Base-by-base conservation (phyloP, 345 rosid species). In the Sonneratia alba region DNA sequence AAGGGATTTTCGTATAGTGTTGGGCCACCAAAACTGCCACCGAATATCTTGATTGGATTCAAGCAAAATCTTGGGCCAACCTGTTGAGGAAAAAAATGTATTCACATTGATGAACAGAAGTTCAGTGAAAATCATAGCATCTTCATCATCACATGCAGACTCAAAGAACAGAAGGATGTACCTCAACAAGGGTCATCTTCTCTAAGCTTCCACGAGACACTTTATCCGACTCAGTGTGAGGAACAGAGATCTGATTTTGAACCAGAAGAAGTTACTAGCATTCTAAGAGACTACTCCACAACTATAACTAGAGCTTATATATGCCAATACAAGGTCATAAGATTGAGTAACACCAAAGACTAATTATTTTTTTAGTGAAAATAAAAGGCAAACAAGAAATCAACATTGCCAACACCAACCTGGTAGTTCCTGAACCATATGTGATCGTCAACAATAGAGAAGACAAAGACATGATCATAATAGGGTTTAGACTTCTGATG, bases 61-160 rank as follows among this genome's bases (percentile, higher is more conserved):
- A 95, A 81, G 79, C 97, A 92, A 87, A 95, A 95, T 78, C 99
- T 91, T 48, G 99, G 98, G 79, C 99, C 99, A 79, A 90, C 98
- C 99, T 95, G 81, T 49, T 14, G 56, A 36, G 61, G 5, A 18
- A 6, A 9, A 47, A 8, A 47, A 47, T 13, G 51, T 7, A 47
- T 47, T 9, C 51, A 13, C 6, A 13, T 47, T 47, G 51, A 47
- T 47, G 51, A 42, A 63, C 14, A n/a, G 3, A 19, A 22, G 36
- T 27, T 22, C 12, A 61, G 65, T 27, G n/a, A 61, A 27, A 61
- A 24, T 10, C 14, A 53, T 4, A 0, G 19, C 3, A 21, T 70
- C 27, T n/a, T 32, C 14, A 0, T 63, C 32, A 38, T 9, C 21
- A 4, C 45, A 55, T 42, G 10, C 72, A 62, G 38, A 38, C 21